Base-by-base conservation (phyloP, 257 asterid genomes). In the Rhazya stricta region DNA sequence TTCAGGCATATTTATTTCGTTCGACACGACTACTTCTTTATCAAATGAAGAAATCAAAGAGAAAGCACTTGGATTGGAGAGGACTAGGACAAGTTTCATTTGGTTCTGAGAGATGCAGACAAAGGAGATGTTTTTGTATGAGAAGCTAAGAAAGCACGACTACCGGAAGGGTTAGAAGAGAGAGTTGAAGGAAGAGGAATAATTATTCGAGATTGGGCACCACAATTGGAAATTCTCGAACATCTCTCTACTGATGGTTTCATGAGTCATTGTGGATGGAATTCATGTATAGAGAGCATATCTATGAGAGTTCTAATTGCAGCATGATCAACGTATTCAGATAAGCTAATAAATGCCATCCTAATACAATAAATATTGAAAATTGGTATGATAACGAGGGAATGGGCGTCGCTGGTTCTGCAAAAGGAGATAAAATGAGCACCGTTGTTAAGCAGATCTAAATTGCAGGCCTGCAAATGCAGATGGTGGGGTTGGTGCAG, bases 371-470 rank as follows among this genome's bases (percentile, higher is more conserved):
- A 80, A 53, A 36, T 82, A 0, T 79, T 88, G n/a, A 84, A 76
- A 62, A 77, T 81, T 8, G 96, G 91, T 15, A 11, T 88, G 5
- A 56, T 71, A 6, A 82, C 80, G 62, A 85, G 78, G 74, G 80
- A 76, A 0, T 82, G 88, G 81, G 39, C 37, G n/a, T n/a, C n/a
- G n/a, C n/a, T n/a, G n/a, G n/a, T n/a, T n/a, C n/a, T n/a, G n/a
- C n/a, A n/a, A n/a, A n/a, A n/a, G n/a, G n/a, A n/a, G n/a, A n/a
- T n/a, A n/a, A n/a, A n/a, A n/a, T n/a, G n/a, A n/a, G n/a, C n/a
- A n/a, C n/a, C n/a, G n/a, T n/a, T n/a, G n/a, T n/a, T n/a, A n/a
- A n/a, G n/a, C n/a, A n/a, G n/a, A n/a, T n/a, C n/a, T n/a, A n/a
- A n/a, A n/a, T n/a, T n/a, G n/a, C n/a, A n/a, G n/a, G n/a, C n/a